Evolutionary conservation across 495 filamentous ascomycete genomes (phyloP).

Genomic region (Monascus purpureus): DNA sequence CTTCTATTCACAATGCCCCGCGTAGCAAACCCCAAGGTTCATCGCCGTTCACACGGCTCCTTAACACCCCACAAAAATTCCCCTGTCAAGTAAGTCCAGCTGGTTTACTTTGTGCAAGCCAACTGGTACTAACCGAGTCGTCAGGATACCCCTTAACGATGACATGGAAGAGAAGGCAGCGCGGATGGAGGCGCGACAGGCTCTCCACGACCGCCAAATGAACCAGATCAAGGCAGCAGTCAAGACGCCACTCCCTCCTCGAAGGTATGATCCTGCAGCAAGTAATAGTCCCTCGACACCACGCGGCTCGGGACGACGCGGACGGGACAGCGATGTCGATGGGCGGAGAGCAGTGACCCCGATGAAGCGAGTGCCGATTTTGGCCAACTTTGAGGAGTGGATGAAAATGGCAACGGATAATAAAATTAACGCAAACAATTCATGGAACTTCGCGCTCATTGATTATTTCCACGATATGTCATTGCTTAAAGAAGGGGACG

Average conservation of each 20-base stretch:
- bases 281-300: conserved; percentile 54
- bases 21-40: conserved; percentile 42
- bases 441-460: conserved; percentile 98
- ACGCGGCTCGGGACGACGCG: conserved; percentile 35
- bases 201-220: conserved; percentile 79
- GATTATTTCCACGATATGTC: conserved; percentile 99
- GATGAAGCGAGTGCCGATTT: conserved; percentile 87
- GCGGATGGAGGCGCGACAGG: conserved; percentile 75
- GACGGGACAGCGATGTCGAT: conserved; percentile 47
- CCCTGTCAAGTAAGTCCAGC: conserved; percentile 47
- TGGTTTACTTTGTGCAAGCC: not conserved
- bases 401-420: conserved; percentile 99
- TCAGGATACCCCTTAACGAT: conserved; percentile 83
- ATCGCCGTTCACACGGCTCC: conserved; percentile 35
- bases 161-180: conserved; percentile 84
- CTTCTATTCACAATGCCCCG: conserved; percentile 50
- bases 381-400: conserved; percentile 99
- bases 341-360: conserved; percentile 69
- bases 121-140: not conserved
- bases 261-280: conserved; percentile 51
- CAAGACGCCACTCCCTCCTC: conserved; percentile 54
- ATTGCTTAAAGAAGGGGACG: conserved; percentile 85
- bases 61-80: conserved; percentile 49
- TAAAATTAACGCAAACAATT: conserved; percentile 98
- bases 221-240: conserved; percentile 84